These are phyloP conservation scores for Pythium aquatile DNA, from an alignment of 352 stramenopile species.

Conservation along the genomic window DNA sequence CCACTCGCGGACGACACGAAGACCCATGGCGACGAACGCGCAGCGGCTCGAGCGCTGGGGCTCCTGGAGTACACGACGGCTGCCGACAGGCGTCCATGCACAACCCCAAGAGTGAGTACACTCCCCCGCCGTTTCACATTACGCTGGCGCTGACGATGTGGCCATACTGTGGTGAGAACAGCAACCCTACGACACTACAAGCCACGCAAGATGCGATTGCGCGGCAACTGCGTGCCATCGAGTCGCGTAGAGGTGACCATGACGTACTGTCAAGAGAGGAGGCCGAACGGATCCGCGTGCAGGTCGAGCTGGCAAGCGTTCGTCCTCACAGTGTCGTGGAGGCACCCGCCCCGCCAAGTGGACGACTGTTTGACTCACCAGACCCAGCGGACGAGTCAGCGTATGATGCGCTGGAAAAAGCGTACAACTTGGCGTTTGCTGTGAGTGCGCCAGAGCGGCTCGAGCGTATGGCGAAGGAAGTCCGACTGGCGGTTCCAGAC, in stretches of 20 bases:
- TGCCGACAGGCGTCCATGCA: not conserved
- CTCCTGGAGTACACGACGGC: conserved; percentile 1
- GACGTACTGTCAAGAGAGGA: conserved; percentile 11
- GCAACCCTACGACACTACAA: not conserved
- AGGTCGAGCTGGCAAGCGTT: conserved; percentile 39
- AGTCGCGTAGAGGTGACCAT: not conserved
- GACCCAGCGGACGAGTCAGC: conserved; percentile 32
- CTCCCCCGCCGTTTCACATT: not conserved
- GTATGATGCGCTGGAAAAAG: conserved; percentile 63
- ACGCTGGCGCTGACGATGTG: not conserved
- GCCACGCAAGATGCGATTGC: conserved; percentile 11
- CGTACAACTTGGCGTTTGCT: conserved; percentile 50
- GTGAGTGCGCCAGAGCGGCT: conserved; percentile 26
- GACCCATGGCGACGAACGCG: conserved; percentile 11
- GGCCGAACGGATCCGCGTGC: conserved; percentile 37
- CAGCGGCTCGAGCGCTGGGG: conserved; percentile 3
- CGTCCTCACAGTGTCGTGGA: not conserved
- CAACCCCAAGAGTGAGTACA: conserved; percentile 1
- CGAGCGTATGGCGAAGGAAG: conserved; percentile 3
- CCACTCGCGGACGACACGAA: not conserved
- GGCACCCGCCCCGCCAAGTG: conserved; percentile 28
- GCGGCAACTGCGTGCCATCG: not conserved
- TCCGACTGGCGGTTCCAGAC: not conserved
- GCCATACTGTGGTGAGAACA: not conserved
- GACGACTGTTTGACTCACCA: conserved; percentile 53